A percentile compares a stretch with the other conserved stretches of the same genome.
These are phyloP conservation scores for Pythium pyrilobum DNA, from an alignment of 352 stramenopile genomes.

Conservation along the genomic window DNA sequence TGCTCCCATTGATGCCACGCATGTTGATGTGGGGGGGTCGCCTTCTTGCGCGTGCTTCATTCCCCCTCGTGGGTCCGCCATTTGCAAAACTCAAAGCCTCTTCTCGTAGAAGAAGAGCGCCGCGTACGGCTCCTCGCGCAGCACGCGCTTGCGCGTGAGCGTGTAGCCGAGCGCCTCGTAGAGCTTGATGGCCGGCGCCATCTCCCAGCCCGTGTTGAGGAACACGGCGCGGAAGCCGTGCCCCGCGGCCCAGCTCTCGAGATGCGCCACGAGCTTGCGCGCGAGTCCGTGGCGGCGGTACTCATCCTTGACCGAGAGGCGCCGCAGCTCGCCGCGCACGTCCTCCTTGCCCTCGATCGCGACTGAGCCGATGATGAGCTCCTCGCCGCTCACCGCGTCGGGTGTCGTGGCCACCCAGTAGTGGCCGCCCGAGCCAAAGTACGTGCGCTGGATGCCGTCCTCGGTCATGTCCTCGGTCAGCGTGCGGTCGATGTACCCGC, in stretches of 20 bases:
- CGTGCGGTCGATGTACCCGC: constrained; percentile 1
- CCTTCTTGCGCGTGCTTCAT: too few species aligned
- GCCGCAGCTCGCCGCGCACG: constrained; percentile 32
- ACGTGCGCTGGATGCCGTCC: constrained; percentile 19
- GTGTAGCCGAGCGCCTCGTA: constrained; percentile 29
- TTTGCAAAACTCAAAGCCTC: constrained; percentile 5
- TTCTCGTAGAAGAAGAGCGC: constrained; percentile 29
- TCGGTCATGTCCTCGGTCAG: constrained; percentile 7
- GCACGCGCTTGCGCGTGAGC: constrained; percentile 12
- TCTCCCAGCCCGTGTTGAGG: constrained; percentile 32
- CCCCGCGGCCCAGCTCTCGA: constrained; percentile 37
- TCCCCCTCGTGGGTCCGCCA: too few species aligned
- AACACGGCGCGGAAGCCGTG: constrained; percentile 25
- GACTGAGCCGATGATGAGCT: constrained; percentile 30
- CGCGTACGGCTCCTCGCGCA: constrained; percentile 29
- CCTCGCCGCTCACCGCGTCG: constrained; percentile 1
- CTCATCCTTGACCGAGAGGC: constrained; percentile 32
- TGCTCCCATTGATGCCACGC: too few species aligned
- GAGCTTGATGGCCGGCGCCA: constrained; percentile 18
- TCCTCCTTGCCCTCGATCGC: constrained; percentile 29
- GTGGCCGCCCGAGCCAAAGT: constrained; percentile 22
- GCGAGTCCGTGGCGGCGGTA: constrained; percentile 37
- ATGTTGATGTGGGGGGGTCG: neutral
- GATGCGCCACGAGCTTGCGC: constrained; percentile 27
- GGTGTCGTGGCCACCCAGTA: constrained; percentile 4